Base-by-base conservation (phyloP, 352 stramenopile species). In the Phytophthora tubulina region DNA sequence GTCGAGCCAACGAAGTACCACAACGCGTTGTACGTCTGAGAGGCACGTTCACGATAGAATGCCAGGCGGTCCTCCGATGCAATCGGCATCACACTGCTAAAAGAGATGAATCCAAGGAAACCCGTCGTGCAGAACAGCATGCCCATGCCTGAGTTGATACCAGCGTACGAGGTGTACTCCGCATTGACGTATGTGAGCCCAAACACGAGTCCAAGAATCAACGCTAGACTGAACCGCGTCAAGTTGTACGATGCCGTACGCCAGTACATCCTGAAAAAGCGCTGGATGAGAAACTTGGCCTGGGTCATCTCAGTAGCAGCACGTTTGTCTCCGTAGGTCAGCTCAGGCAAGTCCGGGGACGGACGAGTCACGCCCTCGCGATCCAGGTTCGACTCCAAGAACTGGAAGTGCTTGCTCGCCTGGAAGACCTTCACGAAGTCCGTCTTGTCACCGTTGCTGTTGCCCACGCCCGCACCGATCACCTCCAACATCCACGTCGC, bases 1-100 rank as follows among this genome's bases (percentile, higher is more conserved):
- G 51, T 61, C 6, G 54, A 39, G 2, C 27, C 59, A 2, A 73
- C 42, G 13, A 67, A 73, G 36, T 73, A 73, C 65, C 65, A 68
- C 9, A 67, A 27, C 2, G 65, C 58, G 36, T 70, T 74, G 32
- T 70, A 74, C 4, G 93, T 95, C 38, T 88, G 62, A 3, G 83
- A 77, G 11, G 85, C 81, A 21, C 92, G 88, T 67, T 98, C 91
- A n/a, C 89, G 75, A 77, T 98, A 97, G 49, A 92, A 98, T 36
- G 89, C 84, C 17, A 85, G 80, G 13, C 93, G 80, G 39, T 97
- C 83, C 38, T 85, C 72, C 61, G 89, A 76, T 63, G 93, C 82
- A 6, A 94, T 64, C 9, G 89, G 78, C 4, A 96, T 55, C 0
- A 89, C 74, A 1, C 74, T 89, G 35, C 87, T 80, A 52, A 96